A percentile compares a stretch with the other conserved stretches of the same genome.
These are phyloP conservation scores for Nyctanthes arbortristis DNA, from an alignment of 257 asterid species.

Conservation along the genomic window DNA sequence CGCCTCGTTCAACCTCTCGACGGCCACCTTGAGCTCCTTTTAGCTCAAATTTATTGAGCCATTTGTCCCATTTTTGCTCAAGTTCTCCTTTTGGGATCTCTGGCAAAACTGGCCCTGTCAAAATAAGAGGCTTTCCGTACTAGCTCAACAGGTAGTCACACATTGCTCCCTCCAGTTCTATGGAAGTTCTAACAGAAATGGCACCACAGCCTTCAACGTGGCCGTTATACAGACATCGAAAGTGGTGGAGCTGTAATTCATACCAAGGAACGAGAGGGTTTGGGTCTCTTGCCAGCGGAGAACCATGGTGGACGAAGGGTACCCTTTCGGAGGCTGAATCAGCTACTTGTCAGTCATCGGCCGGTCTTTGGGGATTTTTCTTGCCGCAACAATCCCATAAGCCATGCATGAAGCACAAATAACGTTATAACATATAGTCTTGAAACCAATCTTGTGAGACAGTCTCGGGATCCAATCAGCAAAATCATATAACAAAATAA, in stretches of 20 bases:
- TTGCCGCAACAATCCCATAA: slow-evolving; percentile 59
- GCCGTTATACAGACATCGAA: slow-evolving; percentile 51
- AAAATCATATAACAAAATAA: slow-evolving; percentile 62
- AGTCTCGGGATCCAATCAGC: slow-evolving; percentile 70
- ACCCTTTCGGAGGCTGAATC: slow-evolving; percentile 54
- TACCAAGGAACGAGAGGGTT: slow-evolving; percentile 42
- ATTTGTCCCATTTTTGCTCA: too few species aligned
- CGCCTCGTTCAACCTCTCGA: slow-evolving; percentile 75
- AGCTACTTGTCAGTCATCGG: slow-evolving; percentile 44
- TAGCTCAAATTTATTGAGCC: too few species aligned
- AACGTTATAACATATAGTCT: slow-evolving; percentile 60
- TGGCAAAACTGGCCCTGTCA: slow-evolving; percentile 70
- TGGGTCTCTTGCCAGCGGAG: slow-evolving; percentile 50
- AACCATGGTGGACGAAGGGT: slow-evolving; percentile 58
- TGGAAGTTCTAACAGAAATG: slow-evolving; percentile 64
- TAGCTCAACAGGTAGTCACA: slow-evolving; percentile 60
- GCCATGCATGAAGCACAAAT: slow-evolving; percentile 68
- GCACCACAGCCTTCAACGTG: slow-evolving; percentile 57
- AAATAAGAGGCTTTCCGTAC: slow-evolving; percentile 51
- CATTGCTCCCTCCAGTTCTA: slow-evolving; percentile 66
- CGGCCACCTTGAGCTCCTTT: slow-evolving; percentile 69
- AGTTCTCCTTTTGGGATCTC: slow-evolving; percentile 33
- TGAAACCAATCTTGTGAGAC: slow-evolving; percentile 55
- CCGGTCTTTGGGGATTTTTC: slow-evolving; percentile 41
- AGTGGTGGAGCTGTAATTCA: slow-evolving; percentile 51